Evolutionary conservation across 495 filamentous ascomycete species (phyloP), one percentile per base, ranked within the genome.

Genomic region (Penicillium salamii): DNA sequence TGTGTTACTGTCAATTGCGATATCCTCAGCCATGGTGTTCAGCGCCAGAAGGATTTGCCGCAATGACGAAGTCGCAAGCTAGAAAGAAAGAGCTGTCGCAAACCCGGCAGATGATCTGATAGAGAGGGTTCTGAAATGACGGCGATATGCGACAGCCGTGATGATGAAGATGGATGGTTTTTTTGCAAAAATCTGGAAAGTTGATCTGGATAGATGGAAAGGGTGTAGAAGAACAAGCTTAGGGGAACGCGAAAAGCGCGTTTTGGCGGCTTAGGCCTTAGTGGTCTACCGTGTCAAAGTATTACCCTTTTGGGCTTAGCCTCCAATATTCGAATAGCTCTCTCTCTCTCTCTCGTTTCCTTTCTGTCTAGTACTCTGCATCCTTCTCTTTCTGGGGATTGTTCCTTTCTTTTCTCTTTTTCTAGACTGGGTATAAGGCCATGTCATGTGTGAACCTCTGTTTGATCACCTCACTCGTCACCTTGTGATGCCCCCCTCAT

Each of bases 1-100:
- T 62, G 81, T 74, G 64, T 82, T 83, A 70, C 86, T 88, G 74
- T 97, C 91, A 72, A 99, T 96, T 64, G 86, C 86, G 72, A 97
- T 84, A 62, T 89, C 84, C 46, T 78, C 77, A 28, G 75, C 75
- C 77, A 80, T 80, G 38, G 41, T 66, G 59, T 53, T 38, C 51
- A 46, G 21, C 42, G 42, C 51, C 46, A 56, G 61, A 46, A 51
- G 50, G 42, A 40, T 50, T 28, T 55, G 57, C 55, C 42, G 32
- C 49, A 55, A 47, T 46, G 43, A 61, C 26, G 17, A 28, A 34
- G 33, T 32, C 43, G 42, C 21, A 49, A 9, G 39, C 14, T 9
- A 3, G 29, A 20, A 31, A n/a, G 12, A 42, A 36, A 37, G 50
- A 55, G 51, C 11, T 18, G 18, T 33, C 7, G 37, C 4, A 26